Conservation (phyloP, 495 filamentous ascomycete genomes). For the Aspergillus kassunensis region DNA sequence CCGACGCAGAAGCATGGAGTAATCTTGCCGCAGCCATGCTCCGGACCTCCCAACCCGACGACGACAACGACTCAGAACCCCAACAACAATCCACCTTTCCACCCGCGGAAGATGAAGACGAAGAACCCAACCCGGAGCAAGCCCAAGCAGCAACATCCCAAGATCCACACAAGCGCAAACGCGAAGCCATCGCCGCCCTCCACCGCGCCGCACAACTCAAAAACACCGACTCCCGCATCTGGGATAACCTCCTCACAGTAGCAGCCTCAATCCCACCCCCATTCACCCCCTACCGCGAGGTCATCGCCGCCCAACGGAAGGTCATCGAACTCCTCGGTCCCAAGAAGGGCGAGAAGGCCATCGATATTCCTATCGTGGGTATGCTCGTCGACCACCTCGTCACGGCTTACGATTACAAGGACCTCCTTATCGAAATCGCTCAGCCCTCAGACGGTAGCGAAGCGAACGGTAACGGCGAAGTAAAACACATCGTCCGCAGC, state of each 20-base stretch:
- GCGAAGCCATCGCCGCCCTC: constrained; percentile 75
- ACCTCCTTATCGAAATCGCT: constrained; percentile 28
- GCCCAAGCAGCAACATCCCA: not conserved
- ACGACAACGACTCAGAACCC: constrained; percentile 10
- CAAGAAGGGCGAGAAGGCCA: constrained; percentile 65
- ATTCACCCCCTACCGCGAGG: constrained; percentile 61
- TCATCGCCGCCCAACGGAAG: constrained; percentile 65
- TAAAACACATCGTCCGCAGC: constrained; percentile 33
- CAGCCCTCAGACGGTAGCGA: too few species aligned
- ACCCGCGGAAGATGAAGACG: constrained; percentile 19
- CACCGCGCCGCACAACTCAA: constrained; percentile 79
- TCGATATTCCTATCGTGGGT: constrained; percentile 70
- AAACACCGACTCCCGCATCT: constrained; percentile 81
- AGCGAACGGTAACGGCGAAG: too few species aligned
- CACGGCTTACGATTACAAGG: constrained; percentile 41
- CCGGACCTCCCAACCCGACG: constrained; percentile 34
- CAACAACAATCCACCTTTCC: not conserved
- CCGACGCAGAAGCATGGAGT: constrained; percentile 89
- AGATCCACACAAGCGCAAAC: constrained; percentile 58
- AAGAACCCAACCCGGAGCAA: constrained; percentile 22
- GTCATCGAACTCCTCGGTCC: constrained; percentile 71
- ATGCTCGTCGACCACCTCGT: constrained; percentile 68
- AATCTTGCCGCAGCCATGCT: constrained; percentile 86
- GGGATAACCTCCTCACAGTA: constrained; percentile 91
- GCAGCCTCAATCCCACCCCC: constrained; percentile 73